These are phyloP conservation scores for Phytophthora gonapodyides DNA, from an alignment of 352 stramenopile species.

Conservation along the genomic window DNA sequence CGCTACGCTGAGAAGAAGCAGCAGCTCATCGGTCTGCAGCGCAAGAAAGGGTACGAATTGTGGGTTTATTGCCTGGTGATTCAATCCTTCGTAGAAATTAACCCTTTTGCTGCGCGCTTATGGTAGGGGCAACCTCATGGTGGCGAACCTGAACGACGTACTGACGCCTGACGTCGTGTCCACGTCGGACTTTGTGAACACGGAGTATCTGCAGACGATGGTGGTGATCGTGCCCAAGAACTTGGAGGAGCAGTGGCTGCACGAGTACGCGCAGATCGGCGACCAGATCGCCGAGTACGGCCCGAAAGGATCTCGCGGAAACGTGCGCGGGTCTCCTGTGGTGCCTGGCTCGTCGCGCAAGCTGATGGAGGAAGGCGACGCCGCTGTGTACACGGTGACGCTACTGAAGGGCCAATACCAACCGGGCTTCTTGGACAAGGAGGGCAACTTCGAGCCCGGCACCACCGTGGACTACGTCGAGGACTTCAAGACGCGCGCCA, in stretches of 20 bases:
- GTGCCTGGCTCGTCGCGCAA: slow-evolving; percentile 93
- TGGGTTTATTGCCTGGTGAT: background rate
- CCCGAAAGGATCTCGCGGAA: slow-evolving; percentile 88
- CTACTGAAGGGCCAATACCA: slow-evolving; percentile 96
- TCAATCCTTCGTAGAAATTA: background rate
- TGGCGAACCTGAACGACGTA: slow-evolving; percentile 95
- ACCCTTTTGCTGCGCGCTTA: slow-evolving; percentile 7
- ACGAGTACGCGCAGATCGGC: slow-evolving; percentile 89
- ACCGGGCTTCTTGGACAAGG: slow-evolving; percentile 81
- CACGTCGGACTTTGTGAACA: slow-evolving; percentile 93
- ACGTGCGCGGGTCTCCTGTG: slow-evolving; percentile 94
- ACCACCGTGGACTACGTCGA: slow-evolving; percentile 95
- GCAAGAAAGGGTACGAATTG: slow-evolving; percentile 87
- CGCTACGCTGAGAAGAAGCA: slow-evolving; percentile 96
- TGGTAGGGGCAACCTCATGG: slow-evolving; percentile 91
- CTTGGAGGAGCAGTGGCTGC: slow-evolving; percentile 89
- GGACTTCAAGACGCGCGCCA: slow-evolving; percentile 92
- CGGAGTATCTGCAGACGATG: slow-evolving; percentile 97
- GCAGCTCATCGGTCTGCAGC: slow-evolving; percentile 87
- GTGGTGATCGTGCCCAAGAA: slow-evolving; percentile 95
- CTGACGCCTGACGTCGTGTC: slow-evolving; percentile 92
- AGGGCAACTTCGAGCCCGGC: slow-evolving; percentile 91
- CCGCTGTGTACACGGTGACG: slow-evolving; percentile 94
- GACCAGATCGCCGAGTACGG: slow-evolving; percentile 91
- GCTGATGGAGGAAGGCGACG: slow-evolving; percentile 93